Evolutionary conservation across 352 stramenopile genomes (phyloP), one percentile per base, ranked within the genome.

Genomic region (Phytophthora foliorum): DNA sequence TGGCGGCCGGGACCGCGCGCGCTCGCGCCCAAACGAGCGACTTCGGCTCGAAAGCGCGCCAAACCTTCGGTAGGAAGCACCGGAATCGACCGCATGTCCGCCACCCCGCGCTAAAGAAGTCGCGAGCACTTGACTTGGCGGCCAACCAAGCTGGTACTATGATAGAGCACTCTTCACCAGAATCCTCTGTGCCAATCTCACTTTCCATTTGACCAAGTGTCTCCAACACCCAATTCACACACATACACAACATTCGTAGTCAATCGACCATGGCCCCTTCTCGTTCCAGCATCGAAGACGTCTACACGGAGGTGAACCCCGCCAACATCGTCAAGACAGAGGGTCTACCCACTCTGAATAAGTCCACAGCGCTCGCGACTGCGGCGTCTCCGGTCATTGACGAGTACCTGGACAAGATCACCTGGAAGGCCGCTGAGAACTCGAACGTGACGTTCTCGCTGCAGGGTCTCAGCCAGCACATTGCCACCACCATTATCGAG

Each of bases 371-470:
- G 0, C 63, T 76, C 13, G 63, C 68, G 14, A 72, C 49, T 8
- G 56, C 62, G 7, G 41, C 57, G 2, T 64, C 56, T 9, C 63
- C 68, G 8, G 38, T 76, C 29, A 64, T 76, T 21, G 68, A 76
- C 52, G 68, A 76, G 52, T 76, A 76, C 44, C 57, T 76, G 29
- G 62, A 63, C 57, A 76, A 76, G 29, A 72, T 72, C 34, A 76
- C 68, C 21, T 76, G 68, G 68, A 72, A 72, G 32, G 57, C 63
- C 6, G 68, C 68, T 0, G 68, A 76, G 63, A 76, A 76, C 68
- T 76, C 68, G 27, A 76, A 76, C 56, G 63, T 69, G 57, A 76
- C 68, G 51, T 76, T 72, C 56, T 76, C 68, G 3, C 57, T 72
- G 50, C 68, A 76, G 31, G 68, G 68, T 41, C 39, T 76, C 22